Base-by-base conservation (phyloP, 2,329 filamentous ascomycete genomes). In the Ceratocystis lukuohia region DNA sequence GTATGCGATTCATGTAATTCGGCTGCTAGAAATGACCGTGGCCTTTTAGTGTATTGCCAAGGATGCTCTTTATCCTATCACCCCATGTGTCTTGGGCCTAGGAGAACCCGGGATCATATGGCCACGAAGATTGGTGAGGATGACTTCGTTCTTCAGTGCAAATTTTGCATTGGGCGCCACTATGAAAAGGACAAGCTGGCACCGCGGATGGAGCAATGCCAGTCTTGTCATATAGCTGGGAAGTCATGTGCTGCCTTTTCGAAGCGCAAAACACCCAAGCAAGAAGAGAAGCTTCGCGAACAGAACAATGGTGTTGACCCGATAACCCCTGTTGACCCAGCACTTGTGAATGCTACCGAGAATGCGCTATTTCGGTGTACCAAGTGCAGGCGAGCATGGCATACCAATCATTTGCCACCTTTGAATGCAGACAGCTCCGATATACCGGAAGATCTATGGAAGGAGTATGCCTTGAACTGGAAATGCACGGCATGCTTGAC, bases 41-140 rank as follows among this genome's bases (percentile, higher is more conserved):
- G 89, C 0, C 79, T 83, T 48, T 78, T 99, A 28, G 82, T 99
- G 44, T 86, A 87, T 72, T 99, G 94, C 71, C 95, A 99, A 76
- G 94, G 94, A 37, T 99, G 94, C 74, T 91, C 87, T 1, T 79
- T 87, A 61, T 82, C 88, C 0, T 96, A 91, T 70, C 94, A 99
- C 75, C 90, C 89, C 74, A 77, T 77, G 50, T 99, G 94, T 72
- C 80, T 99, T 33, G 91, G 93, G 0, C 79, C 81, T 62, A 84
- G 94, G 62, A 83, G 82, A 64, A 78, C 74, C 12, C 83, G 94
- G 68, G 91, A 96, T n/a, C 94, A 97, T 74, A 77, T 94, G 45
- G 90, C 90, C 8, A 97, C 91, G 28, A 99, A 97, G 74, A 76
- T 96, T 64, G 86, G 80, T 1, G 79, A 87, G 0, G 84, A 87